phyloP scores from a whole-genome alignment of 2,329 filamentous ascomycete genomes.

The Colletotrichum sp. region DNA sequence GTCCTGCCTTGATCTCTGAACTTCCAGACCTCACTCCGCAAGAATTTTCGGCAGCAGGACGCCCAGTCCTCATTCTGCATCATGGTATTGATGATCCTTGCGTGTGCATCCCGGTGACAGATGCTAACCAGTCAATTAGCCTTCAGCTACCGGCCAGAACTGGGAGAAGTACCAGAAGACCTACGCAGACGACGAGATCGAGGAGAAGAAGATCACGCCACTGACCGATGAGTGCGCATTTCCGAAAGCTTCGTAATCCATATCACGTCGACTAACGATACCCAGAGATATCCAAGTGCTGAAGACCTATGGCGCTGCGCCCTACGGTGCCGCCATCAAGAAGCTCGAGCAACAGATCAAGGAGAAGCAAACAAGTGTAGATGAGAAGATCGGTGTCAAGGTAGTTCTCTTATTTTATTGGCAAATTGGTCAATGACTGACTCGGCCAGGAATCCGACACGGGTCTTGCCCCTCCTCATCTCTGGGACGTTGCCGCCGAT shows the following conservation, averaged over 20 bases:
- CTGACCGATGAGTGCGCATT: slow-evolving; percentile 87
- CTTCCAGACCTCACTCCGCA: neutral
- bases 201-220: slow-evolving; percentile 99
- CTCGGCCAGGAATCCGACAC: slow-evolving; percentile 87
- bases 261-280: slow-evolving; percentile 23
- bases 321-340: slow-evolving; percentile 92
- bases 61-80: slow-evolving; percentile 36
- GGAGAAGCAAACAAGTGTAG: slow-evolving; percentile 96
- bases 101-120: slow-evolving; percentile 5
- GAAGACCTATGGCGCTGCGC: slow-evolving; percentile 97
- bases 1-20: neutral
- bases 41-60: slow-evolving; percentile 17
- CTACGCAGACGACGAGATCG: slow-evolving; percentile 93
- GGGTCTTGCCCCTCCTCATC: slow-evolving; percentile 94
- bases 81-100: slow-evolving; percentile 41
- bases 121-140: slow-evolving; percentile 61
- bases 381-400: slow-evolving; percentile 96
- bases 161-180: slow-evolving; percentile 99
- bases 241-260: slow-evolving; percentile 26
- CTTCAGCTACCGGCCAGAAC: slow-evolving; percentile 89
- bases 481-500: slow-evolving; percentile 98
- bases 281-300: slow-evolving; percentile 96
- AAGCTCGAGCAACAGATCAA: slow-evolving; percentile 99
- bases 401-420: slow-evolving; percentile 39
- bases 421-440: slow-evolving; percentile 6